These are phyloP conservation scores for Fusarium austroafricanum DNA, from an alignment of 2,329 filamentous ascomycete genomes.

Conservation along the genomic window DNA sequence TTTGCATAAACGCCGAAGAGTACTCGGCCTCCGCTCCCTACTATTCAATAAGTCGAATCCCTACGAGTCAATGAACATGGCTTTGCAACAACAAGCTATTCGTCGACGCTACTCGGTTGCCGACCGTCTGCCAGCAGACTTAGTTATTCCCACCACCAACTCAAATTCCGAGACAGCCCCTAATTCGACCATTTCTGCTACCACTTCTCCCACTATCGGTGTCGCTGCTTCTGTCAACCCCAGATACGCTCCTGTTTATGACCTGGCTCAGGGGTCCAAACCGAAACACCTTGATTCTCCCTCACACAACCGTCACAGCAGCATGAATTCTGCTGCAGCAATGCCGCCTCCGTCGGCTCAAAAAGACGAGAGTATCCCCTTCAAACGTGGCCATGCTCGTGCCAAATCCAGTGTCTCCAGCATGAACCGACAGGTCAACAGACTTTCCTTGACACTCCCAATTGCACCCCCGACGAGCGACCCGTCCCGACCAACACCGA, in stretches of 20 bases:
- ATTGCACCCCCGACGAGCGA: constrained; percentile 66
- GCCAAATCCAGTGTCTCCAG: constrained; percentile 64
- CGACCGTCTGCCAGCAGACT: constrained; percentile 50
- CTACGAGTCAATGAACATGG: constrained; percentile 47
- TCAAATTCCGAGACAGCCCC: constrained; percentile 32
- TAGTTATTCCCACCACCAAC: constrained; percentile 40
- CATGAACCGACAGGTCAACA: constrained; percentile 61
- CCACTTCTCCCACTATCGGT: constrained; percentile 16
- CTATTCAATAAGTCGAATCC: constrained; percentile 42
- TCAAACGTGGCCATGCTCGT: constrained; percentile 58
- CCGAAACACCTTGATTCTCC: constrained; percentile 22
- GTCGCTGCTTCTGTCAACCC: constrained; percentile 21
- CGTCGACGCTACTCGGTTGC: constrained; percentile 56
- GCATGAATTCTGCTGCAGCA: constrained; percentile 34
- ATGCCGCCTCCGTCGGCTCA: constrained; percentile 55
- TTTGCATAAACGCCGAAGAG: constrained; percentile 51
- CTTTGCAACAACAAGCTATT: constrained; percentile 52
- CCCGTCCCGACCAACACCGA: constrained; percentile 64
- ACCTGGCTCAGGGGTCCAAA: constrained; percentile 25
- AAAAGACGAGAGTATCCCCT: constrained; percentile 54
- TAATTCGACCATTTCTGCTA: constrained; percentile 16
- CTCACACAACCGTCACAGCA: constrained; percentile 33
- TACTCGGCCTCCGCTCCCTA: constrained; percentile 50
- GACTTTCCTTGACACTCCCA: constrained; percentile 71
- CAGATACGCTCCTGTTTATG: constrained; percentile 26